Conservation (phyloP, 2,329 filamentous ascomycete genomes). For the Chaetomiaceae sp. region DNA sequence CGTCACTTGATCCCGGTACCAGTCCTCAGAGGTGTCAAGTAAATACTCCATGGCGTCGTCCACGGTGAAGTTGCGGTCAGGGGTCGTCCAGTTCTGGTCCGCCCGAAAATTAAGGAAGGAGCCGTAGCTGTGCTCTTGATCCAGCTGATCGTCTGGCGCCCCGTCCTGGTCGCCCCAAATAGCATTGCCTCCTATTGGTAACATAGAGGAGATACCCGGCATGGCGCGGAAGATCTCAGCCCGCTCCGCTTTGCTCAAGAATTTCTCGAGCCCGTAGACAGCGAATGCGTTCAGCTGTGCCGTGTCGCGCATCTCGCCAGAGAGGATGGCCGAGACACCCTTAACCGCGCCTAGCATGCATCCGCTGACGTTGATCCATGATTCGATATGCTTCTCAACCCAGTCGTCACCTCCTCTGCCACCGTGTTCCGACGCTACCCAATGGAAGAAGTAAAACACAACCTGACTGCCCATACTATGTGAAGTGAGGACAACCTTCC, state of each 20-base stretch:
- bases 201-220: conserved; percentile 95
- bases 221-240: conserved; percentile 94
- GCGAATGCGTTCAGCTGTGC: conserved; percentile 95
- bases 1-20: conserved; percentile 73
- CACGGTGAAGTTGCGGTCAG: conserved; percentile 74
- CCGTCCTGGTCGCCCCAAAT: conserved; percentile 90
- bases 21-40: conserved; percentile 71
- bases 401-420: conserved; percentile 79
- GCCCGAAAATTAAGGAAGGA: conserved; percentile 79
- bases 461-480: conserved; percentile 99
- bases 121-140: conserved; percentile 70
- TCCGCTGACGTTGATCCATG: conserved; percentile 97
- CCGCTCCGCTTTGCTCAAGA: conserved; percentile 83
- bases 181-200: conserved; percentile 86
- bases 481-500: conserved; percentile 81
- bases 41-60: conserved; percentile 73
- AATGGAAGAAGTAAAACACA: conserved; percentile 72
- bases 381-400: conserved; percentile 86
- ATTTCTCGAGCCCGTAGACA: conserved; percentile 94
- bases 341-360: conserved; percentile 97
- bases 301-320: conserved; percentile 97
- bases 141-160: conserved; percentile 80
- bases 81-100: conserved; percentile 58
- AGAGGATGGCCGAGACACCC: conserved; percentile 82
- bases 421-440: conserved; percentile 73